A percentile compares a stretch with the other conserved stretches of the same genome.
phyloP scores from a whole-genome alignment of 768 basidiomycete species.

The Tylopilus subfusipes region DNA sequence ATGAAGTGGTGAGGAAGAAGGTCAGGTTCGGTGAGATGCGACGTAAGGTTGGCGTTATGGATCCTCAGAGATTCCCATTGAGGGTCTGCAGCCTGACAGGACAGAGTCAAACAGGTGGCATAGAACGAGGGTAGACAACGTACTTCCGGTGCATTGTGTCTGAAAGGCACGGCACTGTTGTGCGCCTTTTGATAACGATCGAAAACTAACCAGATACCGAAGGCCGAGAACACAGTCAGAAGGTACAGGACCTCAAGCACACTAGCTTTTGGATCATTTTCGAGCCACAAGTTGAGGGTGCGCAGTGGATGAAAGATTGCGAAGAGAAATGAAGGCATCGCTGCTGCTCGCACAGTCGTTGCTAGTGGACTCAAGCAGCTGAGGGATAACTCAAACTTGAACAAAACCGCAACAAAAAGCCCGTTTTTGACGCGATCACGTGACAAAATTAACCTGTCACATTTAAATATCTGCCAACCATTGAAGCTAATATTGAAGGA shows the following conservation, averaged over 20 bases:
- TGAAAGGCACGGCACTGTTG: slow-evolving; percentile 72
- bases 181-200: slow-evolving; percentile 69
- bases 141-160: slow-evolving; percentile 56
- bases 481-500: neutral
- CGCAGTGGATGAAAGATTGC: slow-evolving; percentile 49
- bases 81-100: slow-evolving; percentile 52
- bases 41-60: slow-evolving; percentile 54
- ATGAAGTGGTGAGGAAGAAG: slow-evolving; percentile 49
- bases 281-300: slow-evolving; percentile 46
- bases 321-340: slow-evolving; percentile 33
- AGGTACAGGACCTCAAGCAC: slow-evolving; percentile 63
- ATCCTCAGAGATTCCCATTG: slow-evolving; percentile 55
- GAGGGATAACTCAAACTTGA: slow-evolving; percentile 7
- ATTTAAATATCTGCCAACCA: no score
- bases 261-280: slow-evolving; percentile 45
- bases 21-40: slow-evolving; percentile 55
- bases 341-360: slow-evolving; percentile 7
- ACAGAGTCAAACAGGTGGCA: slow-evolving; percentile 14
- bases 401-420: slow-evolving; percentile 4
- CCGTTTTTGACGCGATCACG: slow-evolving; percentile 15
- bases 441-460: slow-evolving; percentile 1
- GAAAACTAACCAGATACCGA: slow-evolving; percentile 78
- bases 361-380: neutral
- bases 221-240: slow-evolving; percentile 64
- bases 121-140: slow-evolving; percentile 15